phyloP scores from a whole-genome alignment of 768 basidiomycete species.

The Sistotremastrum niveocremeum region DNA sequence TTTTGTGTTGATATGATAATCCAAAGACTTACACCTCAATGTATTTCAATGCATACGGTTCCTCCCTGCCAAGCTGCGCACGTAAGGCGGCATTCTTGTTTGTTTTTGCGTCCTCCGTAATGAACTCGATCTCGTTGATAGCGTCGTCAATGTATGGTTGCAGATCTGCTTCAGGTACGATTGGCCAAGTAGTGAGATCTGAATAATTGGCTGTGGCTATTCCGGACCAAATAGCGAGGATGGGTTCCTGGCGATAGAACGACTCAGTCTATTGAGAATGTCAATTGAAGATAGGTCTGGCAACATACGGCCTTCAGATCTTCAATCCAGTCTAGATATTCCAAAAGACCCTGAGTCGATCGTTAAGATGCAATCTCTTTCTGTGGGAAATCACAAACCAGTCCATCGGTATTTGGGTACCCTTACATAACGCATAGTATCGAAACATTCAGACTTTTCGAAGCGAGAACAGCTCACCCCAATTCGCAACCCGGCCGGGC shows the following conservation, averaged over 20 bases:
- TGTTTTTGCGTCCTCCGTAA: not conserved
- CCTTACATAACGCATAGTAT: not conserved
- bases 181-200: conserved; percentile 22
- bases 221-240: conserved; percentile 13
- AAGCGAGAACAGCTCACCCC: too few species aligned
- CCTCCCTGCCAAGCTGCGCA: not conserved
- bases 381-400: not conserved
- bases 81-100: conserved; percentile 1
- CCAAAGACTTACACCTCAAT: conserved; percentile 5
- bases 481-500: too few species aligned
- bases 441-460: not conserved
- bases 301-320: conserved; percentile 4
- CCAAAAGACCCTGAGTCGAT: conserved; percentile 5
- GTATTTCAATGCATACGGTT: conserved; percentile 3
- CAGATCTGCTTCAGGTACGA: conserved; percentile 10
- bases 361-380: not conserved
- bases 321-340: conserved; percentile 10
- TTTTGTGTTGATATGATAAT: too few species aligned
- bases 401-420: conserved; percentile 5
- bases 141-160: conserved; percentile 4
- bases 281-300: too few species aligned
- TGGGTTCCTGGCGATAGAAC: conserved; percentile 13
- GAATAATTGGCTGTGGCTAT: conserved; percentile 16
- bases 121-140: conserved; percentile 12
- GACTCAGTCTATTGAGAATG: too few species aligned